phyloP scores from a whole-genome alignment of 139 green algal species.

The Volvox africanus region DNA sequence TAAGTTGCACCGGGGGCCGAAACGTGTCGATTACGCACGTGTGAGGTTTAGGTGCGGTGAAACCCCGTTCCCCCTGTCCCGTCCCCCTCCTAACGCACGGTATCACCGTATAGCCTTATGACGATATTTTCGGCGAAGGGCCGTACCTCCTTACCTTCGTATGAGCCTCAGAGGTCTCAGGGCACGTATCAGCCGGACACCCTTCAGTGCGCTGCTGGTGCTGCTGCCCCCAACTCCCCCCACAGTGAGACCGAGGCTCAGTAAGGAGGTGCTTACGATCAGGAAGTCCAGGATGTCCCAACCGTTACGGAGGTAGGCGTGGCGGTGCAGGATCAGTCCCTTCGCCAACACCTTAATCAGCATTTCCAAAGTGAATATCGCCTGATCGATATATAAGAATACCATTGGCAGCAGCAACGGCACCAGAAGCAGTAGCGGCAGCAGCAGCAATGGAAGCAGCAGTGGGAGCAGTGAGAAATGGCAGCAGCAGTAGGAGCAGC shows the following conservation, averaged over 20 bases:
- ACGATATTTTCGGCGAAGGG: too few species aligned
- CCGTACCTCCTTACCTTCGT: conserved; percentile 18
- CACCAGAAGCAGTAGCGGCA: not conserved
- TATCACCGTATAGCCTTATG: too few species aligned
- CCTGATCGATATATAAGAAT: not conserved
- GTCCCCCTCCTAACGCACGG: not conserved
- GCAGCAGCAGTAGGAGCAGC: not conserved
- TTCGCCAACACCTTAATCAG: conserved; percentile 65
- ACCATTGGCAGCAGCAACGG: too few species aligned
- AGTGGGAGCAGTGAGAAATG: too few species aligned
- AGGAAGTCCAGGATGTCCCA: conserved; percentile 74
- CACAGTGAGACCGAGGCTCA: conserved; percentile 9
- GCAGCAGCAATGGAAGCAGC: not conserved
- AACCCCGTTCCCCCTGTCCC: not conserved
- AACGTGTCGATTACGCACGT: too few species aligned
- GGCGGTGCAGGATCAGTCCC: conserved; percentile 28
- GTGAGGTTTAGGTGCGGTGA: too few species aligned
- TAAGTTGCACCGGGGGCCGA: too few species aligned
- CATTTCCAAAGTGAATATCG: conserved; percentile 56
- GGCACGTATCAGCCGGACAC: conserved; percentile 55
- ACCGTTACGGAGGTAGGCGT: conserved; percentile 65
- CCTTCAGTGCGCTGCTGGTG: not conserved
- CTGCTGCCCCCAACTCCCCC: not conserved
- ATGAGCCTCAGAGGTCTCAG: conserved; percentile 68
- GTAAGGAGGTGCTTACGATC: conserved; percentile 53